These are phyloP conservation scores for Ophiosphaerella korrae DNA, from an alignment of 2,329 filamentous ascomycete genomes.

Conservation along the genomic window DNA sequence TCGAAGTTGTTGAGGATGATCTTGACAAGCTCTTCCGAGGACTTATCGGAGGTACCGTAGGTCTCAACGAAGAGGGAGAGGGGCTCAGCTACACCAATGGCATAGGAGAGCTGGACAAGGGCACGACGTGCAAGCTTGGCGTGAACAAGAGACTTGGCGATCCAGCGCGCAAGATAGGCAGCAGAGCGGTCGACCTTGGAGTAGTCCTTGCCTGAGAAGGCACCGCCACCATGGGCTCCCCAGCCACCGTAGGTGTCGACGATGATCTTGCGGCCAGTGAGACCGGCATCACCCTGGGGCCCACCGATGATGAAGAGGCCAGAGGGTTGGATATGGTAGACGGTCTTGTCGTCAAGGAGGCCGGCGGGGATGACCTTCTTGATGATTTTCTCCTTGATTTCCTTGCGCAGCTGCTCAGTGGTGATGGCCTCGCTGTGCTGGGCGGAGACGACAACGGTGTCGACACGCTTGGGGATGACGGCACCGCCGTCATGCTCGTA, in stretches of 20 bases:
- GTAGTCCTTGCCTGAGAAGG: conserved; percentile 99
- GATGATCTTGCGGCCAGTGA: conserved; percentile 99
- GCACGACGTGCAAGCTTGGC: conserved; percentile 88
- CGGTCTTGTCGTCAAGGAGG: conserved; percentile 88
- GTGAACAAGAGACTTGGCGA: conserved; percentile 95
- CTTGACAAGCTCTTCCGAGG: conserved; percentile 88
- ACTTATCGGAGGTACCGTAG: conserved; percentile 91
- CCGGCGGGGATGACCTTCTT: conserved; percentile 90
- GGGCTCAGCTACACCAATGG: conserved; percentile 97
- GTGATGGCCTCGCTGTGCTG: conserved; percentile 89
- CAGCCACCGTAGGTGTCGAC: conserved; percentile 99
- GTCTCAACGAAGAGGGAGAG: conserved; percentile 97
- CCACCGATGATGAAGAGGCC: conserved; percentile 99
- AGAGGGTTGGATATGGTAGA: conserved; percentile 99
- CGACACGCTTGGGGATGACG: conserved; percentile 87
- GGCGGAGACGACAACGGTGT: conserved; percentile 95
- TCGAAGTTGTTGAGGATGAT: conserved; percentile 98
- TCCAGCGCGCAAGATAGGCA: conserved; percentile 96
- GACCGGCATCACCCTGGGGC: conserved; percentile 96
- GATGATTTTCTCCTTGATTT: conserved; percentile 97
- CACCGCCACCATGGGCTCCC: conserved; percentile 99
- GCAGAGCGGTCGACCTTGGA: conserved; percentile 99
- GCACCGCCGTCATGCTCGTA: conserved; percentile 96
- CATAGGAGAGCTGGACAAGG: conserved; percentile 98
- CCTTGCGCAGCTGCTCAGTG: conserved; percentile 90